A percentile compares a stretch with the other conserved stretches of the same genome.
phyloP scores from a whole-genome alignment of 1,139 yeast genomes.

The Pichia kudriavzevii region DNA sequence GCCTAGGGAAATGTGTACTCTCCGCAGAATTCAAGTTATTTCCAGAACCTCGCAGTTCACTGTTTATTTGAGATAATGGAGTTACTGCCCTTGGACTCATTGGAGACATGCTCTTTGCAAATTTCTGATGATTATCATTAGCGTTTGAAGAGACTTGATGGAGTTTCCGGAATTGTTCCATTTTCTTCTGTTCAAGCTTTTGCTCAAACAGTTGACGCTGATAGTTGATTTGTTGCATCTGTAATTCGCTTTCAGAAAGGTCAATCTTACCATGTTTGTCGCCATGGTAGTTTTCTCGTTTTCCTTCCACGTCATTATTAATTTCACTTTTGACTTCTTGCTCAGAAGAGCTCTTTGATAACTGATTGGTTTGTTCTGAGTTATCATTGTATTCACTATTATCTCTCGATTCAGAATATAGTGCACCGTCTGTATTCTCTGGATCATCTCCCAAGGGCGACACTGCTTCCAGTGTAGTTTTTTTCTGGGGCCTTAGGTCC shows the following conservation, averaged over 20 bases:
- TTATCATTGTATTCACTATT: neutral
- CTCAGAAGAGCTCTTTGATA: constrained; percentile 6
- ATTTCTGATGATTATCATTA: too few relatives aligned
- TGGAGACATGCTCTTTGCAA: constrained; percentile 12
- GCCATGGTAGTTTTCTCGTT: too few relatives aligned
- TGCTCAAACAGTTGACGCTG: constrained; percentile 10
- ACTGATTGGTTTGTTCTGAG: constrained; percentile 7
- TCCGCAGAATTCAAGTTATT: neutral
- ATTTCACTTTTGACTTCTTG: neutral
- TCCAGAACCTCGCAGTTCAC: neutral
- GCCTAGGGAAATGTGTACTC: neutral
- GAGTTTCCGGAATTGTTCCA: constrained; percentile 10
- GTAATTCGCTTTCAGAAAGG: too few relatives aligned
- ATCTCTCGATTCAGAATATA: too few relatives aligned
- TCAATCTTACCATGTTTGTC: too few relatives aligned
- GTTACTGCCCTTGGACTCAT: constrained; percentile 13
- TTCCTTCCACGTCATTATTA: neutral
- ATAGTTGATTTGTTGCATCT: neutral
- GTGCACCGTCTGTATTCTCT: too few relatives aligned
- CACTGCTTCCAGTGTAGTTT: neutral
- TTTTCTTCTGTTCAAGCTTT: constrained; percentile 9
- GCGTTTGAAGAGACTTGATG: too few relatives aligned
- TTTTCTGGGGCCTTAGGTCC: constrained; percentile 6
- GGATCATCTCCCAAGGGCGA: too few relatives aligned
- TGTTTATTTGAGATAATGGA: constrained; percentile 2